Percentiles rank a stretch among this genome's conserved stretches.
Evolutionary conservation across 768 basidiomycete species (phyloP).

Genomic region (Suillus lakei): DNA sequence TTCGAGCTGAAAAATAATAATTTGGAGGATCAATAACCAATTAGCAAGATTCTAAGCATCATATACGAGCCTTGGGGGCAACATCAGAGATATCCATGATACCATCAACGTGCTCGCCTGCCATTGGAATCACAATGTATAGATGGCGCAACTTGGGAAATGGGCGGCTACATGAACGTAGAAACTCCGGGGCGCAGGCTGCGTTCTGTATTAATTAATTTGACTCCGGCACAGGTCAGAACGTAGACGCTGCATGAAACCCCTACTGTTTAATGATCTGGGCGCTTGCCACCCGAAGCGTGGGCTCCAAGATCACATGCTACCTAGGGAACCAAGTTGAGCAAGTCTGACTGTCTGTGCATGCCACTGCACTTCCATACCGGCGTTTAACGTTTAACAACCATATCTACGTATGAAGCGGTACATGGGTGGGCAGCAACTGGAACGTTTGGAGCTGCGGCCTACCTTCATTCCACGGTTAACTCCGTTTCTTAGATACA

Average conservation of each 20-base stretch:
- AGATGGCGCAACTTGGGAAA: not conserved
- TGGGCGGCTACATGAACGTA: not conserved
- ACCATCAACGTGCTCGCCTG: not conserved
- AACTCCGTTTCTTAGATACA: not conserved
- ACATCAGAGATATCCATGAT: not conserved
- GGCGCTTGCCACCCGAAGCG: not conserved
- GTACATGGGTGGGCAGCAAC: not conserved
- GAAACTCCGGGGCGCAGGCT: not conserved
- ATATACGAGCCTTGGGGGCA: no score
- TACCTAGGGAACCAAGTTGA: not conserved
- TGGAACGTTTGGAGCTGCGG: not conserved
- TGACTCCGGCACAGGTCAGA: not conserved
- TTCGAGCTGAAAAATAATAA: not conserved
- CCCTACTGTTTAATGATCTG: not conserved
- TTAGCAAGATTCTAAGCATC: not conserved
- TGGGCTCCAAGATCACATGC: not conserved
- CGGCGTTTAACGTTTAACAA: not conserved
- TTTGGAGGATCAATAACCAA: not conserved
- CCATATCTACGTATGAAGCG: not conserved
- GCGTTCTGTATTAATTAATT: not conserved
- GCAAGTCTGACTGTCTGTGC: not conserved
- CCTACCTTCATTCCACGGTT: not conserved
- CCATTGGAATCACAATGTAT: not conserved
- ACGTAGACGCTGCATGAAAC: not conserved
- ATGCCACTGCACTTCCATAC: not conserved